Evolutionary conservation across 306 rosid genomes (phyloP), one percentile per base, ranked within the genome.

Genomic region (Crataegus laevigata): DNA sequence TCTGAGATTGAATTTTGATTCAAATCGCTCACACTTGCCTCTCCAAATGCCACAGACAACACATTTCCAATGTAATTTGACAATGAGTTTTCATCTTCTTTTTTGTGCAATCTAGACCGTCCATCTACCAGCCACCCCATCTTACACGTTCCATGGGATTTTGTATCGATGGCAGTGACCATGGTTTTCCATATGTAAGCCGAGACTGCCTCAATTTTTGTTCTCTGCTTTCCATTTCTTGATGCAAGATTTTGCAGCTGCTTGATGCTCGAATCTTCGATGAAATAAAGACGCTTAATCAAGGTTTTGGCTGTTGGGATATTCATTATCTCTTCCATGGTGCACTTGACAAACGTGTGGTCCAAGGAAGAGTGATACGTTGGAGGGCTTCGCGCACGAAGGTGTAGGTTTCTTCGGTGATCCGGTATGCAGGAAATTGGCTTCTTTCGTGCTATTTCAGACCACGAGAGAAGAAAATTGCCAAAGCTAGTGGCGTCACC

Each of bases 61-160:
- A 94, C 96, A 81, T 91, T 94, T 1, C 97, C 97, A 3, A 92
- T 83, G 81, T 90, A 92, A 73, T 87, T 90, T 61, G 90, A 86
- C 97, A 91, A 83, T 14, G 80, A 64, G 55, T 26, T 30, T 74
- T 17, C 3, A 29, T 66, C 19, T 29, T 70, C 2, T 21, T 55
- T 9, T 4, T 26, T 75, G 1, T 67, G 68, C 74, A 94, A 51
- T 77, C 90, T 85, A 8, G 75, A 68, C 29, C 94, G 78, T 47
- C 96, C 97, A 43, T 94, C 97, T 5, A 94, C 87, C 25, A 91
- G 72, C 98, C 98, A 88, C 40, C 97, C 98, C 97, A 91, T 91
- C 85, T 81, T 94, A 82, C 93, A 88, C 22, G 6, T 85, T 21
- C 82, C 54, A 74, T 78, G 67, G 30, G 26, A 3, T 52, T 82